Evolutionary conservation across 495 filamentous ascomycete species (phyloP).

Genomic region (Podospora anserina): DNA sequence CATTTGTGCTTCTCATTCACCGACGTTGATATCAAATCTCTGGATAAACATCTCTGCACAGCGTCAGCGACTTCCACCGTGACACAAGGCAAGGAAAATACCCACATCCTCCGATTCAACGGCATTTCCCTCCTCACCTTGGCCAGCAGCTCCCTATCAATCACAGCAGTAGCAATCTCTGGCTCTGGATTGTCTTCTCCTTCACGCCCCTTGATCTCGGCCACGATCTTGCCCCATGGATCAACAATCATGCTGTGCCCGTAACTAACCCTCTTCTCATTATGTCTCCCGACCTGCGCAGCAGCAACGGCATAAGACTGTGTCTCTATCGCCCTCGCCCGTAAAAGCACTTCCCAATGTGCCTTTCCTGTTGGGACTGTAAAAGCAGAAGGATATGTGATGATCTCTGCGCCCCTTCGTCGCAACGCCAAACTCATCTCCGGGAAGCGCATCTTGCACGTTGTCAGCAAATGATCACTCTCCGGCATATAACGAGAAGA

Average conservation of each 20-base stretch:
- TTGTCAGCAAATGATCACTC: too few species aligned
- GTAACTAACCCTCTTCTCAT: slow-evolving; percentile 76
- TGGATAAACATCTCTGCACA: slow-evolving; percentile 29
- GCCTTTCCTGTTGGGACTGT: slow-evolving; percentile 81
- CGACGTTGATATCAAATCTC: slow-evolving; percentile 19
- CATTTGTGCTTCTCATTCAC: too few species aligned
- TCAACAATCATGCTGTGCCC: slow-evolving; percentile 84
- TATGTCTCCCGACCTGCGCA: slow-evolving; percentile 68
- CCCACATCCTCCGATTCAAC: slow-evolving; percentile 53
- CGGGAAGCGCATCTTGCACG: slow-evolving; percentile 60
- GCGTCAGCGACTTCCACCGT: neutral
- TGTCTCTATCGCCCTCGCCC: slow-evolving; percentile 84
- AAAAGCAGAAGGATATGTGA: slow-evolving; percentile 89
- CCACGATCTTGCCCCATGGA: slow-evolving; percentile 80
- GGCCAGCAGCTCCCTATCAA: slow-evolving; percentile 45
- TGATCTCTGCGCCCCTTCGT: slow-evolving; percentile 56
- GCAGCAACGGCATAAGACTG: slow-evolving; percentile 86
- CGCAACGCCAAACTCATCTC: slow-evolving; percentile 66
- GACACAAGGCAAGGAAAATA: slow-evolving; percentile 10
- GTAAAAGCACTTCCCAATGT: slow-evolving; percentile 78
- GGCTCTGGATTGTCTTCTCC: slow-evolving; percentile 31
- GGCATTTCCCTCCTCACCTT: slow-evolving; percentile 60
- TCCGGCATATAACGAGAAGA: neutral
- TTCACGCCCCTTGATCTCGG: slow-evolving; percentile 51
- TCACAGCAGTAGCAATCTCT: slow-evolving; percentile 47